Percentiles rank a stretch among this genome's conserved stretches.
Evolutionary conservation across 2,329 filamentous ascomycete species (phyloP).

Genomic region (Trichoderma hamatum): DNA sequence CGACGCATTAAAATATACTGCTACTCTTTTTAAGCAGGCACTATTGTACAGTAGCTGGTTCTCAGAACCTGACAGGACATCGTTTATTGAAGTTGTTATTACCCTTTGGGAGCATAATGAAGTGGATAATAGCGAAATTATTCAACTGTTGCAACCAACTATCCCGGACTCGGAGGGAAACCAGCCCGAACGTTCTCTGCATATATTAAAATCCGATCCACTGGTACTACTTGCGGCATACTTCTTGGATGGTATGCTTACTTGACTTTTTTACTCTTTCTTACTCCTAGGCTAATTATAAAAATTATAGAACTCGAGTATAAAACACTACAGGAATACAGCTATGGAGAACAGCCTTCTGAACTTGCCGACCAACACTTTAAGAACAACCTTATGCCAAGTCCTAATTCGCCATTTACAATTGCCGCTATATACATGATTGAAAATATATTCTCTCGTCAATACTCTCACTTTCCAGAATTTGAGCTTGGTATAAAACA

Average conservation of each 20-base stretch:
- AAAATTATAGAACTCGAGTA: slow-evolving; percentile 50
- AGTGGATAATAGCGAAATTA: slow-evolving; percentile 38
- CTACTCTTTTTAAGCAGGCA: slow-evolving; percentile 51
- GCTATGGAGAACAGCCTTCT: slow-evolving; percentile 44
- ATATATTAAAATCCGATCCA: slow-evolving; percentile 38
- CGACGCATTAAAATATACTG: slow-evolving; percentile 41
- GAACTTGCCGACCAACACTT: slow-evolving; percentile 48
- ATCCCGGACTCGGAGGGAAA: slow-evolving; percentile 47
- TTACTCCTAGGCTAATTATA: not conserved
- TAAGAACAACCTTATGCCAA: slow-evolving; percentile 37
- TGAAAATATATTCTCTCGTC: slow-evolving; percentile 39
- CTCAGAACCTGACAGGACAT: slow-evolving; percentile 39
- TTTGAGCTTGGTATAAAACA: slow-evolving; percentile 41
- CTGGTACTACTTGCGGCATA: slow-evolving; percentile 48
- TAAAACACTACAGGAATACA: slow-evolving; percentile 41
- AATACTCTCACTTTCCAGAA: slow-evolving; percentile 38
- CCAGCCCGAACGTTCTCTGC: slow-evolving; percentile 35
- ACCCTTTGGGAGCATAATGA: slow-evolving; percentile 53
- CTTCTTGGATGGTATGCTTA: slow-evolving; percentile 55
- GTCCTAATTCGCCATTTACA: slow-evolving; percentile 40
- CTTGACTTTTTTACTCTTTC: not conserved
- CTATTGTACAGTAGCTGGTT: slow-evolving; percentile 49
- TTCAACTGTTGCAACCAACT: slow-evolving; percentile 35
- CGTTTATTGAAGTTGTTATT: slow-evolving; percentile 50
- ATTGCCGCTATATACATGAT: slow-evolving; percentile 44